A percentile compares a stretch with the other conserved stretches of the same genome.
phyloP scores from a whole-genome alignment of 1,284 basidiomycete species.

The Tremellales sp. region DNA sequence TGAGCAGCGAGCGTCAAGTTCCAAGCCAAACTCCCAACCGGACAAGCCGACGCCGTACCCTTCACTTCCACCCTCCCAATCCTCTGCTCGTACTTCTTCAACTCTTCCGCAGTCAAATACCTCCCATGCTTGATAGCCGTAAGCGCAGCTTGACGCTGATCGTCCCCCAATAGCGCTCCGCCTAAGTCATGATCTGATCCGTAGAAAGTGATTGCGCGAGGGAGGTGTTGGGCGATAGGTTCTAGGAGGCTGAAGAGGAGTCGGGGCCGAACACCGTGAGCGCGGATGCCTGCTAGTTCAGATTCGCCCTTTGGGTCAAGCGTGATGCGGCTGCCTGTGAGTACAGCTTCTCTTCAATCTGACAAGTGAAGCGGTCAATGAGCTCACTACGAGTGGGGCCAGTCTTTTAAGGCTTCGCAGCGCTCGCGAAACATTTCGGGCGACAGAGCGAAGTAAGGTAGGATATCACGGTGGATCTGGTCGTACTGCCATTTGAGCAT shows the following conservation, averaged over 20 bases:
- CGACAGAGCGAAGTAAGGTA: constrained; percentile 42
- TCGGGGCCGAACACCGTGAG: constrained; percentile 17
- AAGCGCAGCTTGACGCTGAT: constrained; percentile 29
- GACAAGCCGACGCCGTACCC: constrained; percentile 26
- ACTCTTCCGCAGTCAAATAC: constrained; percentile 29
- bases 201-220: constrained; percentile 29
- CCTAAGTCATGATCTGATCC: constrained; percentile 46
- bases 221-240: constrained; percentile 35
- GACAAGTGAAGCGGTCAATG: neutral
- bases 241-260: constrained; percentile 30
- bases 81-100: constrained; percentile 30
- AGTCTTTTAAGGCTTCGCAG: constrained; percentile 16
- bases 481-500: constrained; percentile 39
- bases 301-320: constrained; percentile 26
- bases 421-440: constrained; percentile 35
- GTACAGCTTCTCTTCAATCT: neutral
- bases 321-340: constrained; percentile 31
- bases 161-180: constrained; percentile 34
- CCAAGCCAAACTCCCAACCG: constrained; percentile 19
- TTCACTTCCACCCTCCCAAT: constrained; percentile 23
- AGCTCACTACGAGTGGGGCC: constrained; percentile 31
- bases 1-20: constrained; percentile 7
- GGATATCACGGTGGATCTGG: constrained; percentile 42
- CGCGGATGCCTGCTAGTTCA: constrained; percentile 29
- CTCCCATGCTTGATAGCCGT: constrained; percentile 19